Percentiles rank a stretch among this genome's conserved stretches.
Conservation (phyloP, 371 early-diverging fungal genomes). For the Vairimorpha necatrix region DNA sequence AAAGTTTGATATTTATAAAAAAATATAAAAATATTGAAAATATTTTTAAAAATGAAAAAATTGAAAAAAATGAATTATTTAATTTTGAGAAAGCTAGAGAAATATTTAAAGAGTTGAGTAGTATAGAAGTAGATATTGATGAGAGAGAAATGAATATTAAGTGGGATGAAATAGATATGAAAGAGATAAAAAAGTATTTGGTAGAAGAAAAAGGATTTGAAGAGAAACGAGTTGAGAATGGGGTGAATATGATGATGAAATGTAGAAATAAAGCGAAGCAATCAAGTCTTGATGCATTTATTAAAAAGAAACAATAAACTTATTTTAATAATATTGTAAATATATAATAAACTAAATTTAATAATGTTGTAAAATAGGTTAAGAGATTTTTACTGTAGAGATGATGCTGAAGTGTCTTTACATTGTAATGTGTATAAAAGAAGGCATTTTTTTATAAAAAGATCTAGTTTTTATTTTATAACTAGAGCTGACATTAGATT, state of each 20-base stretch:
- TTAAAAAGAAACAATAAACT: constrained; percentile 6
- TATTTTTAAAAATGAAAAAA: constrained; percentile 68
- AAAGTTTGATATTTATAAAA: constrained; percentile 75
- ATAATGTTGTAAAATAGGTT: no score
- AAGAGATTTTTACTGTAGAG: no score
- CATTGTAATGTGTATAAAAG: no score
- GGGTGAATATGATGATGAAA: constrained; percentile 65
- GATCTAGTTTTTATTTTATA: no score
- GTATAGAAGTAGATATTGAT: constrained; percentile 68
- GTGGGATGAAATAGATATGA: constrained; percentile 79
- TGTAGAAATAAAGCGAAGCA: constrained; percentile 33
- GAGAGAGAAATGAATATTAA: constrained; percentile 67
- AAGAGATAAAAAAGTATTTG: constrained; percentile 79
- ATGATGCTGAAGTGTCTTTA: no score
- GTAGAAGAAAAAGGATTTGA: constrained; percentile 88
- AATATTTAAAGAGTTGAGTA: constrained; percentile 77
- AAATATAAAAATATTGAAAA: constrained; percentile 80
- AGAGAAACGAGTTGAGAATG: constrained; percentile 80
- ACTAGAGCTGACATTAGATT: no score
- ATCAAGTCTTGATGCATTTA: constrained; percentile 44
- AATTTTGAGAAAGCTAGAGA: constrained; percentile 79
- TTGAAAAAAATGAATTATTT: constrained; percentile 74
- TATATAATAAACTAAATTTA: neutral
- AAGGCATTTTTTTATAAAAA: no score
- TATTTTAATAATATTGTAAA: neutral